Evolutionary conservation across 768 basidiomycete genomes (phyloP).

Genomic region (Phanerochaete carnosa): DNA sequence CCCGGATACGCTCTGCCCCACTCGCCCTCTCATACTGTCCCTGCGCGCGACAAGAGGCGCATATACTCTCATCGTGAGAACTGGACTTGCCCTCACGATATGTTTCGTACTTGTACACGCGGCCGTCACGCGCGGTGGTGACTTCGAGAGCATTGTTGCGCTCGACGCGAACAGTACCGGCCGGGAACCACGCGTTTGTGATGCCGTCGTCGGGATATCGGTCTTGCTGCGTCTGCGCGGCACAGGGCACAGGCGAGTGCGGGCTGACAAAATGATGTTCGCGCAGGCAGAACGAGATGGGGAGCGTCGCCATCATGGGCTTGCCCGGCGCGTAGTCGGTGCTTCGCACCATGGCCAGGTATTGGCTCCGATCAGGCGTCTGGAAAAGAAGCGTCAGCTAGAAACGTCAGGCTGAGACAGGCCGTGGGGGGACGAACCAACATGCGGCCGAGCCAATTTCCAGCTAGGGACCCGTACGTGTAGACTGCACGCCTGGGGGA

Average conservation of each 20-base stretch:
- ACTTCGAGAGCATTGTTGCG: background rate
- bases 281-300: conserved; percentile 54
- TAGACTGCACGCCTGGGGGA: conserved; percentile 36
- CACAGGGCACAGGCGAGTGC: conserved; percentile 26
- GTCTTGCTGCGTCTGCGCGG: conserved; percentile 10
- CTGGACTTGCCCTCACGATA: conserved; percentile 35
- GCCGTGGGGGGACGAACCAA: conserved; percentile 38
- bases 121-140: background rate
- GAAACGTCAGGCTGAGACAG: background rate
- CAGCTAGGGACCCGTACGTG: conserved; percentile 48
- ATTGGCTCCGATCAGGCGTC: conserved; percentile 31
- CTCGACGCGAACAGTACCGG: conserved; percentile 8
- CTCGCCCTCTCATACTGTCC: no score
- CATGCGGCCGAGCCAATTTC: conserved; percentile 63
- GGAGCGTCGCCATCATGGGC: conserved; percentile 38
- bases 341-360: conserved; percentile 25
- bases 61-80: conserved; percentile 41
- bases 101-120: conserved; percentile 33
- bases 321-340: conserved; percentile 19
- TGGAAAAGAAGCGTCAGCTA: conserved; percentile 11
- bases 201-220: conserved; percentile 31
- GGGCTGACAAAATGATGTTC: conserved; percentile 53
- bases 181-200: conserved; percentile 40
- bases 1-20: background rate
- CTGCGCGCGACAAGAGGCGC: conserved; percentile 14